Evolutionary conservation across 768 basidiomycete species (phyloP), one percentile per base, ranked within the genome.

Genomic region (Hypholoma sublateritium): DNA sequence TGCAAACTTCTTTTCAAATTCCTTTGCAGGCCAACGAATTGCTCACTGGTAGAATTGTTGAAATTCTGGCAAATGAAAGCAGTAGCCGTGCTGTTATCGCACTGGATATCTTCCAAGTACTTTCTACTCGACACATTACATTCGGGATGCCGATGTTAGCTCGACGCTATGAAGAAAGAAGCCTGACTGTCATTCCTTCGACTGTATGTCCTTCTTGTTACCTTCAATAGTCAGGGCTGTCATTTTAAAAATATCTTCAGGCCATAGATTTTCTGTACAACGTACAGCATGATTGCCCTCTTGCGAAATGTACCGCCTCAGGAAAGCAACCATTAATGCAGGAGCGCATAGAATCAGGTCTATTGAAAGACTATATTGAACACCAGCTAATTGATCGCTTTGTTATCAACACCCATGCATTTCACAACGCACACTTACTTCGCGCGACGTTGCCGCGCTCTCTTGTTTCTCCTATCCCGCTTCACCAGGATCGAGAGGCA

Each of bases 81-180:
- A 34, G 48, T 46, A 41, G 43, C 5, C 19, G 44, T 5, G 56
- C 64, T 16, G 8, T 62, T 35, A 41, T 61, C 14, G 52, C 62
- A 13, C 25, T 66, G 7, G 65, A 66, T 21, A 50, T 64, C 17
- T 67, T 65, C 53, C 53, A 62, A 44, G 53, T 67, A 44, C 41
- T 49, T 24, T 21, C 50, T 19, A 46, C 45, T 21, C 51, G 62
- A 19, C 56, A 67, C 46, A 37, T 59, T 17, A 48, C 50, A 11
- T 67, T 65, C 50, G 63, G 63, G 50, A 64, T 67, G 63, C 65
- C 63, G 12, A 56, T 63, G 35, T 53, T 67, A 5, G 39, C 56
- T 42, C 56, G 57, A 17, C 50, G 52, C 11, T 34, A 41, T 43
- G 50, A 56, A 21, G 59, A 60, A 35, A 43, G 21, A 36, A 56